Conservation (phyloP, 2,329 filamentous ascomycete genomes). For the Aureobasidium namibiae region DNA sequence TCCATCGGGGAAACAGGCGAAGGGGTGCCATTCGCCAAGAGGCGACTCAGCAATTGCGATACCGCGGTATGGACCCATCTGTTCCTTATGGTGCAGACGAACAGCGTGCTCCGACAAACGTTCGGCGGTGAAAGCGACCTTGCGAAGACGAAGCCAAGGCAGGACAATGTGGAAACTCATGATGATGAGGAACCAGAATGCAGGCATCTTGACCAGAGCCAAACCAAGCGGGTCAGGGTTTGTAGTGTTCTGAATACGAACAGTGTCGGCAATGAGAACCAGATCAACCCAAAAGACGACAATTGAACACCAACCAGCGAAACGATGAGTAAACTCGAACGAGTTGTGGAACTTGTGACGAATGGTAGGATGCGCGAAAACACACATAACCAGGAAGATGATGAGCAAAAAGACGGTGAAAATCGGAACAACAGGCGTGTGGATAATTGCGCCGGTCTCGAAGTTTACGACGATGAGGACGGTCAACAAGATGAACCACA, state of each 20-base stretch:
- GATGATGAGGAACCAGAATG: conserved; percentile 60
- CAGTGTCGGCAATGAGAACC: conserved; percentile 43
- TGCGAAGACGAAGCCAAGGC: conserved; percentile 65
- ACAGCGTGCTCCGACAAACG: conserved; percentile 64
- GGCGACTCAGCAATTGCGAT: conserved; percentile 55
- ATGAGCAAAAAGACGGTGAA: conserved; percentile 51
- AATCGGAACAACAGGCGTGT: conserved; percentile 33
- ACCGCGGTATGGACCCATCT: conserved; percentile 23
- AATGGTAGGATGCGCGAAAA: conserved; percentile 56
- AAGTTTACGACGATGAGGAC: conserved; percentile 24
- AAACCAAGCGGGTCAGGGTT: conserved; percentile 25
- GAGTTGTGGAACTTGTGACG: conserved; percentile 56
- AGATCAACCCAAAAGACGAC: conserved; percentile 57
- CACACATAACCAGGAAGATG: conserved; percentile 52
- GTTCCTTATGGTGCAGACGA: conserved; percentile 53
- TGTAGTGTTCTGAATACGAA: conserved; percentile 20
- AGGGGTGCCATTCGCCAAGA: conserved; percentile 64
- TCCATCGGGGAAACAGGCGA: conserved; percentile 60
- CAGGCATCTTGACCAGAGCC: conserved; percentile 37
- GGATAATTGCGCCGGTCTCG: not conserved
- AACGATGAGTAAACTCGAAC: conserved; percentile 65
- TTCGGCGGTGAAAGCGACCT: conserved; percentile 58
- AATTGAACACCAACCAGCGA: conserved; percentile 60
- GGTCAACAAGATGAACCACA: conserved; percentile 37
- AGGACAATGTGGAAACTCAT: conserved; percentile 59